Conservation (phyloP, 2,329 filamentous ascomycete species). For the Conoideocrella luteorostrata region DNA sequence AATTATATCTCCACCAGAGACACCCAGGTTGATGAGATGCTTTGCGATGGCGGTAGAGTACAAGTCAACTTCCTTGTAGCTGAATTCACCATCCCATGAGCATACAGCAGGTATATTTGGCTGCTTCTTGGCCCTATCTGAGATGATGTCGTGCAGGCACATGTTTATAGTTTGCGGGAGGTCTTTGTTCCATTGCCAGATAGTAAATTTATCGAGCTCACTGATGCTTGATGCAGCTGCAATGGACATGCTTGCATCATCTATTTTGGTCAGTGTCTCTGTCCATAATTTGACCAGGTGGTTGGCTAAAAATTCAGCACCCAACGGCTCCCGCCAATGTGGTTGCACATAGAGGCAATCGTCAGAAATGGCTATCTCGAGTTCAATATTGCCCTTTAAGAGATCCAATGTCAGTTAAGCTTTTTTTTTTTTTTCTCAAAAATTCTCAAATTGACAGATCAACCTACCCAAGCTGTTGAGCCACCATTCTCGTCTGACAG, state of each 20-base stretch:
- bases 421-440: not conserved
- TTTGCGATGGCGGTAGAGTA: not conserved
- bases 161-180: not conserved
- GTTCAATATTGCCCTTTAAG: not conserved
- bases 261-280: not conserved
- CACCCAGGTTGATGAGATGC: not conserved
- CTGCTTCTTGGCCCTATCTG: not conserved
- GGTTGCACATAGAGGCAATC: conserved; percentile 1
- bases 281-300: not conserved
- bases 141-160: conserved; percentile 3
- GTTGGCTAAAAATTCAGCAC: conserved; percentile 2
- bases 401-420: not conserved
- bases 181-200: conserved; percentile 3
- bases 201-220: not conserved
- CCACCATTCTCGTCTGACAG: too few relatives aligned
- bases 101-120: conserved; percentile 15
- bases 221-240: not conserved
- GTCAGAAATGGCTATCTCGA: not conserved
- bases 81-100: conserved; percentile 25
- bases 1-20: not conserved
- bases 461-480: too few relatives aligned
- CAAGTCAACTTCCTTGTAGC: not conserved
- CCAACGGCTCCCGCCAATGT: conserved; percentile 2
- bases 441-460: too few relatives aligned
- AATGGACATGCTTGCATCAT: too few relatives aligned